Conservation (phyloP, 1,284 basidiomycete genomes). For the Thelephora terrestris region DNA sequence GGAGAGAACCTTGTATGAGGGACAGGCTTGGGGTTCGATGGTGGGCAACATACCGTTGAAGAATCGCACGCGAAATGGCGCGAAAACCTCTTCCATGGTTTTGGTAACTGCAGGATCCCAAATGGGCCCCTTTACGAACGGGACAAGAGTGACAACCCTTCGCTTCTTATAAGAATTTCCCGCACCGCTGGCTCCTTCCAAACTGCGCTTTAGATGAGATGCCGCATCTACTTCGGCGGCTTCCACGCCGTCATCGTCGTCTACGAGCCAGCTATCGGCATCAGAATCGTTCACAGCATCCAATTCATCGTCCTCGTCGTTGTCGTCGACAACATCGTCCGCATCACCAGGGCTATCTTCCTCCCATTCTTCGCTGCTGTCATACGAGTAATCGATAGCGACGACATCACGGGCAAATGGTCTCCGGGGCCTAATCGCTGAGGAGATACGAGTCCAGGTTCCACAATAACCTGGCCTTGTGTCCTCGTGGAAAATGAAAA, state of each 20-base stretch:
- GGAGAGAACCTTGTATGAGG: slow-evolving; percentile 1
- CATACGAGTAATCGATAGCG: slow-evolving; percentile 71
- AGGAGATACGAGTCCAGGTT: slow-evolving; percentile 74
- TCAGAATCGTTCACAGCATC: slow-evolving; percentile 60
- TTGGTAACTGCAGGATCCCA: slow-evolving; percentile 59
- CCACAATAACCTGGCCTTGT: slow-evolving; percentile 78
- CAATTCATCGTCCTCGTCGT: slow-evolving; percentile 44
- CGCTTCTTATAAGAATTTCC: slow-evolving; percentile 42
- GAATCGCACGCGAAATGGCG: slow-evolving; percentile 59
- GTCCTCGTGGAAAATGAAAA: slow-evolving; percentile 68
- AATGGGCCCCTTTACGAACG: slow-evolving; percentile 67
- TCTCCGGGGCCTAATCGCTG: slow-evolving; percentile 58
- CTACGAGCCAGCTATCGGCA: slow-evolving; percentile 66
- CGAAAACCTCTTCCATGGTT: slow-evolving; percentile 55
- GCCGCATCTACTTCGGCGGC: slow-evolving; percentile 31
- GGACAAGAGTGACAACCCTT: slow-evolving; percentile 63
- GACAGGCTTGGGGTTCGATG: background rate
- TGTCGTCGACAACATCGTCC: slow-evolving; percentile 62
- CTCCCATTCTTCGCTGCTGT: slow-evolving; percentile 83
- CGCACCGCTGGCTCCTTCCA: slow-evolving; percentile 44
- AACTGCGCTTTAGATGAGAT: slow-evolving; percentile 20
- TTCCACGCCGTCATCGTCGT: slow-evolving; percentile 59
- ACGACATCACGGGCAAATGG: slow-evolving; percentile 65
- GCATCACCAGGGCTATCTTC: slow-evolving; percentile 62
- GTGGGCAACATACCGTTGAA: slow-evolving; percentile 55